Conservation (phyloP, 495 filamentous ascomycete genomes). For the Penicillium cosmopolitanum region DNA sequence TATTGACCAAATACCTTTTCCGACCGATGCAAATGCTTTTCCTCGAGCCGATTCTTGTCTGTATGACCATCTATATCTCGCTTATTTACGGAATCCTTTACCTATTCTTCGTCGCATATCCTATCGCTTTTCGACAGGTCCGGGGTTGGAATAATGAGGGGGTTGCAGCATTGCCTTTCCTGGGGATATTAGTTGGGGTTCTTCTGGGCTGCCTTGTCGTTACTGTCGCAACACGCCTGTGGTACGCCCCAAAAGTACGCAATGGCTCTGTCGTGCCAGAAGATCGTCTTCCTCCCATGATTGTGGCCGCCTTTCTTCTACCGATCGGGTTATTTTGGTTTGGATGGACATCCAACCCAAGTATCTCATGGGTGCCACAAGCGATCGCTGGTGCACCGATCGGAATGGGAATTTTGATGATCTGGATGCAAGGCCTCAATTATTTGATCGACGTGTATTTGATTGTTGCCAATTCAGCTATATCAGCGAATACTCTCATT, state of each 20-base stretch:
- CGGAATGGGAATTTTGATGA: slow-evolving; percentile 8
- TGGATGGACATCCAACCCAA: slow-evolving; percentile 1
- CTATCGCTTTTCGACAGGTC: background rate
- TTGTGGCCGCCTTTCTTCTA: slow-evolving; percentile 5
- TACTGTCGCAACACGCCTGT: background rate
- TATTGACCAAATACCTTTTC: slow-evolving; percentile 1
- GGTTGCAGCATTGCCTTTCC: background rate
- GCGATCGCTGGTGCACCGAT: background rate
- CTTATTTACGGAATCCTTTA: slow-evolving; percentile 1
- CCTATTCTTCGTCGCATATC: background rate
- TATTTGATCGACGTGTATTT: slow-evolving; percentile 14
- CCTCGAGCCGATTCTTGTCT: background rate
- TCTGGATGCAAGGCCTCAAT: slow-evolving; percentile 11
- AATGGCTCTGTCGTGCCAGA: slow-evolving; percentile 6
- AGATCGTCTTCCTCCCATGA: slow-evolving; percentile 7
- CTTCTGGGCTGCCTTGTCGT: background rate
- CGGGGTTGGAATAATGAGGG: background rate
- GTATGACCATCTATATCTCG: background rate
- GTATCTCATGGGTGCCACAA: slow-evolving; percentile 5
- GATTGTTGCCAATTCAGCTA: slow-evolving; percentile 11
- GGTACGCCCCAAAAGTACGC: background rate
- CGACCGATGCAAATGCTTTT: background rate
- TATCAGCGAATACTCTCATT: slow-evolving; percentile 7
- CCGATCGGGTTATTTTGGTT: slow-evolving; percentile 12
- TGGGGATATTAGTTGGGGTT: background rate